A percentile compares a stretch with the other conserved stretches of the same genome.
These are phyloP conservation scores for Nepenthes gracilis DNA, from an alignment of 148 eudicot species.

Conservation along the genomic window DNA sequence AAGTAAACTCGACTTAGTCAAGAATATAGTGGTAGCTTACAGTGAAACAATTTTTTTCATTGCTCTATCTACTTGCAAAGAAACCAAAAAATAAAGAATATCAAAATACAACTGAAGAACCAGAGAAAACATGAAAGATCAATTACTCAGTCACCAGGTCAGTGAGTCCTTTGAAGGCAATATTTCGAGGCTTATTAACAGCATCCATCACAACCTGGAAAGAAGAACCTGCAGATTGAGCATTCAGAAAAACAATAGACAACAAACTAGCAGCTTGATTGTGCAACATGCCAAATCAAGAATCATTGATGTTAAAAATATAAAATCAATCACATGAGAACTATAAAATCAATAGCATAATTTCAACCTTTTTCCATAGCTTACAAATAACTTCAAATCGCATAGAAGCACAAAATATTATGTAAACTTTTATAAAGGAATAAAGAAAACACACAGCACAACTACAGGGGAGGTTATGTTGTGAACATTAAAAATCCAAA, in stretches of 20 bases:
- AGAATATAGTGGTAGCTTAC: no score
- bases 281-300: not conserved
- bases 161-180: constrained; percentile 84
- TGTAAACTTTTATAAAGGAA: no score
- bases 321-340: no score
- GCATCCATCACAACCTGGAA: constrained; percentile 95
- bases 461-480: no score
- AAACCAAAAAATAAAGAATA: not conserved
- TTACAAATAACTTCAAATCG: no score
- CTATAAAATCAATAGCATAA: no score
- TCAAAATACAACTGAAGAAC: constrained; percentile 5
- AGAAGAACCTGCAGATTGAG: constrained; percentile 5
- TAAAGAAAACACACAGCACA: no score
- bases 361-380: no score
- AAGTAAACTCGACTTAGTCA: no score
- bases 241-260: not conserved
- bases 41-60: not conserved
- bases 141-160: constrained; percentile 95
- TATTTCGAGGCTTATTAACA: constrained; percentile 87
- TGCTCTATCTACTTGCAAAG: not conserved
- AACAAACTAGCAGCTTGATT: constrained; percentile 3
- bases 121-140: constrained; percentile 1
- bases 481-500: no score
- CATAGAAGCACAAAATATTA: no score
- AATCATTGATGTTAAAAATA: not conserved